Evolutionary conservation across 345 rosid genomes (phyloP), one percentile per base, ranked within the genome.

Genomic region (Raphanus raphanistrum): DNA sequence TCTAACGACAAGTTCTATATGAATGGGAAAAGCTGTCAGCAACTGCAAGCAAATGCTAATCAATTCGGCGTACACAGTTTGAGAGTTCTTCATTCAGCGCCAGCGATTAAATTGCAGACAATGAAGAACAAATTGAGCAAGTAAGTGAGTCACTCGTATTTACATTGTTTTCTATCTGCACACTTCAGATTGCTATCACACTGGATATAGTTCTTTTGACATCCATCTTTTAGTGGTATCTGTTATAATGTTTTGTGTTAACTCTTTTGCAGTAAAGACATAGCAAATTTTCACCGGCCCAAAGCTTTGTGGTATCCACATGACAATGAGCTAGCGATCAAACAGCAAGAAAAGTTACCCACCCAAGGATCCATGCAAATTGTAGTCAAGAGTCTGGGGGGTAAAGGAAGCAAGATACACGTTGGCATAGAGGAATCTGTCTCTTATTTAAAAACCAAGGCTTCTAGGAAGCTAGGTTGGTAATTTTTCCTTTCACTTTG

Each of bases 261-360:
- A 64, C 72, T 75, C 21, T n/a, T n/a, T 70, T 80, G 78, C 92
- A 95, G 98, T 83, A 95, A 95, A 86, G 97, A 95, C 84, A 70
- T 90, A 68, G 89, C 97, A 73, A 82, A 92, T 84, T 94, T 94
- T 88, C 98, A 94, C 84, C 95, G 94, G 58, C 98, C 98, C 58
- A 91, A 89, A 85, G 92, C 96, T 57, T 75, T 88, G 50, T 95
- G 99, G 99, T 95, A 88, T 84, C 99, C 97, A 13, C 96, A 90
- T 81, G 94, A 87, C 76, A 90, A 85, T 87, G 98, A 90, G 86
- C 88, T 92, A 76, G 97, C 96, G 63, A 90, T 90, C 71, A 90
- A 90, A 82, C 89, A 87, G 75, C 96, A 86, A 86, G 91, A 87
- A 70, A 90, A 88, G 89, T 84, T 88, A 61, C 89, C 93, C 28